Percentiles rank a stretch among this genome's conserved stretches.
These are phyloP conservation scores for Centella asiatica DNA, from an alignment of 129 eudicot species.

Conservation along the genomic window DNA sequence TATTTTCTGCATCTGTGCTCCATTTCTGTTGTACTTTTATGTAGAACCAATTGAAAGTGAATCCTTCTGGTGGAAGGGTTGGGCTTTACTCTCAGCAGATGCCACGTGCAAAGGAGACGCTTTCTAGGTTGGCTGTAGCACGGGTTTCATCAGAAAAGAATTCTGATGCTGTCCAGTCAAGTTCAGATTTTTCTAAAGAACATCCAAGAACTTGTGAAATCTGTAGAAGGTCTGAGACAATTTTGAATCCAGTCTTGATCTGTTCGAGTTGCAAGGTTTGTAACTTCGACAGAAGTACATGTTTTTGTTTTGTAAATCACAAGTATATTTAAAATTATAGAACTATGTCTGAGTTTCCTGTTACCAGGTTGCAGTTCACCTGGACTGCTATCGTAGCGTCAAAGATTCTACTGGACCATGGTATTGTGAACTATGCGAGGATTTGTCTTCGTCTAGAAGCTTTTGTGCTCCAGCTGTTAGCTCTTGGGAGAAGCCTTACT, in stretches of 20 bases:
- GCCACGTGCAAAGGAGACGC: conserved; percentile 54
- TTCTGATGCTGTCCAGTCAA: conserved; percentile 35
- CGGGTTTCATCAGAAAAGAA: conserved; percentile 45
- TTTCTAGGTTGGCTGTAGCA: conserved; percentile 42
- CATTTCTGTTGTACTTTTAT: not conserved
- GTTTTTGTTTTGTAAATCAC: too few species aligned
- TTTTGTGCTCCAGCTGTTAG: conserved; percentile 34
- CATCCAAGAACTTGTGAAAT: conserved; percentile 70
- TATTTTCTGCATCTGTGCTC: not conserved
- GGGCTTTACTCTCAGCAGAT: conserved; percentile 33
- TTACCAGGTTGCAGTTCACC: conserved; percentile 86
- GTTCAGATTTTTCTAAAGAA: conserved; percentile 37
- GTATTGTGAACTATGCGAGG: conserved; percentile 95
- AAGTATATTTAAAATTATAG: not conserved
- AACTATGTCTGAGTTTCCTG: conserved; percentile 6
- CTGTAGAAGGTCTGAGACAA: conserved; percentile 73
- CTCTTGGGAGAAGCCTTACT: conserved; percentile 41
- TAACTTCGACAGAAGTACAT: conserved; percentile 3
- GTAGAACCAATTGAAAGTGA: conserved; percentile 44
- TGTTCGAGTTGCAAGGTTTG: conserved; percentile 94
- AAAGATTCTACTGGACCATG: conserved; percentile 87
- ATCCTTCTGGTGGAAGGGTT: conserved; percentile 41
- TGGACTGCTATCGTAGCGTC: conserved; percentile 79
- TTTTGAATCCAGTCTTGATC: conserved; percentile 63
- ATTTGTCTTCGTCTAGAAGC: conserved; percentile 45